A percentile compares a stretch with the other conserved stretches of the same genome.
phyloP scores from a whole-genome alignment of 108 stramenopile species.

The Nitzschia putrida region DNA sequence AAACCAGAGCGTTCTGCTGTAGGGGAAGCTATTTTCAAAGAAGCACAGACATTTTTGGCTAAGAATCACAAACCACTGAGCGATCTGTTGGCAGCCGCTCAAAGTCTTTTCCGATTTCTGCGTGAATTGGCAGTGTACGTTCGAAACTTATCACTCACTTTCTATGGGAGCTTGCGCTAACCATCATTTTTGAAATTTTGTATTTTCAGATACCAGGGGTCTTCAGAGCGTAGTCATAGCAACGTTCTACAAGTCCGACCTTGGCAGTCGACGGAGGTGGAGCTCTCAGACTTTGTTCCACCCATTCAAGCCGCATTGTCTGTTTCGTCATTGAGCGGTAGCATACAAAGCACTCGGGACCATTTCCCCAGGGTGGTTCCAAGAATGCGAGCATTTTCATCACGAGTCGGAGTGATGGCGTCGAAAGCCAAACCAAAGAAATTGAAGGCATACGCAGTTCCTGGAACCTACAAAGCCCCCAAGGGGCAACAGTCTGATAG shows the following conservation, averaged over 20 bases:
- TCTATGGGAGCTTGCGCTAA: neutral
- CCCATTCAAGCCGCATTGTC: slow-evolving; percentile 87
- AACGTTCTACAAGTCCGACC: slow-evolving; percentile 18
- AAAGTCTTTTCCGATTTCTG: slow-evolving; percentile 62
- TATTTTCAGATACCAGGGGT: slow-evolving; percentile 2
- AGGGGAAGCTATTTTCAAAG: slow-evolving; percentile 77
- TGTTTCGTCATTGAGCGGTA: slow-evolving; percentile 49
- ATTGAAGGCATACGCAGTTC: slow-evolving; percentile 62
- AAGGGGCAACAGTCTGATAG: neutral
- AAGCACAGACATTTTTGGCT: slow-evolving; percentile 53
- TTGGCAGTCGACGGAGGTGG: slow-evolving; percentile 46
- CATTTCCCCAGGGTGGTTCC: slow-evolving; percentile 76
- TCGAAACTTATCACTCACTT: neutral
- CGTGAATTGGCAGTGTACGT: slow-evolving; percentile 66
- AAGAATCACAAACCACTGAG: slow-evolving; percentile 46
- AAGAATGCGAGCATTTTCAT: slow-evolving; percentile 72
- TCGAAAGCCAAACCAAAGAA: slow-evolving; percentile 98
- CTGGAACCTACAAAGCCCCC: slow-evolving; percentile 27
- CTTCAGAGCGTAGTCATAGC: slow-evolving; percentile 8
- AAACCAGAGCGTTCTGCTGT: slow-evolving; percentile 51
- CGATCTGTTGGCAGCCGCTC: slow-evolving; percentile 53
- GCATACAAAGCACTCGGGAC: slow-evolving; percentile 37
- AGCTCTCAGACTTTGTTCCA: slow-evolving; percentile 79
- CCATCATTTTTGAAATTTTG: neutral
- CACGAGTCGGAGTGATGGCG: slow-evolving; percentile 68